phyloP scores from a whole-genome alignment of 225 moss, liverwort and hornwort genomes.

The Pleurozium schreberi region DNA sequence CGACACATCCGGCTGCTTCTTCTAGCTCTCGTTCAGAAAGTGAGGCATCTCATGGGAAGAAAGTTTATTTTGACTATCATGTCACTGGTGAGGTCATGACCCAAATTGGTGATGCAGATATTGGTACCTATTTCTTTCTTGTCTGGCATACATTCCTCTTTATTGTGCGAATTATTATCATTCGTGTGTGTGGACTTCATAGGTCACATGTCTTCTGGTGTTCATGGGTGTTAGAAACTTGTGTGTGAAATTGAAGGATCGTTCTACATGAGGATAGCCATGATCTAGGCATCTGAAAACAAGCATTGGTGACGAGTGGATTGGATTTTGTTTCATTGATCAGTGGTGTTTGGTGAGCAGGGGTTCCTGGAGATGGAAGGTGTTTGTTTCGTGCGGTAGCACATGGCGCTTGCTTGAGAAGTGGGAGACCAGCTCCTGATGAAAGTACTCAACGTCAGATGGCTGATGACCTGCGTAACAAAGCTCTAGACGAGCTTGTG shows the following conservation, averaged over 20 bases:
- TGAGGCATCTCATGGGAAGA: constrained; percentile 67
- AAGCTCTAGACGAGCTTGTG: constrained; percentile 75
- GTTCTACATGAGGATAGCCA: not conserved
- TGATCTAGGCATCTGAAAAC: not conserved
- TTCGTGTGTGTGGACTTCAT: not conserved
- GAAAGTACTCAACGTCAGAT: constrained; percentile 64
- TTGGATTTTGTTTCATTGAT: not conserved
- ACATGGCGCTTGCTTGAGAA: constrained; percentile 18
- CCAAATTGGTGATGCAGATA: constrained; percentile 10
- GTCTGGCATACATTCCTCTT: not conserved
- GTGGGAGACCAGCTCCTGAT: constrained; percentile 50
- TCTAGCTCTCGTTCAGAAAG: constrained; percentile 27
- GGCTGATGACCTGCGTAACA: constrained; percentile 72
- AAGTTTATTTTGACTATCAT: constrained; percentile 62
- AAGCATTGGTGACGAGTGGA: not conserved
- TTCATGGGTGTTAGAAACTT: not conserved
- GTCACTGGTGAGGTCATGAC: constrained; percentile 68
- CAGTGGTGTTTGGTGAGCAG: constrained; percentile 4
- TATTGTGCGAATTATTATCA: not conserved
- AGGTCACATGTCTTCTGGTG: not conserved
- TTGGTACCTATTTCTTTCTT: constrained; percentile 13
- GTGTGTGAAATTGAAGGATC: not conserved
- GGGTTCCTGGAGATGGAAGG: constrained; percentile 13
- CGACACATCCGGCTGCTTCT: constrained; percentile 15
- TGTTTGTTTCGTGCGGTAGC: constrained; percentile 18